Evolutionary conservation across 257 asterid genomes (phyloP).

Genomic region (Nicotiana undulata): DNA sequence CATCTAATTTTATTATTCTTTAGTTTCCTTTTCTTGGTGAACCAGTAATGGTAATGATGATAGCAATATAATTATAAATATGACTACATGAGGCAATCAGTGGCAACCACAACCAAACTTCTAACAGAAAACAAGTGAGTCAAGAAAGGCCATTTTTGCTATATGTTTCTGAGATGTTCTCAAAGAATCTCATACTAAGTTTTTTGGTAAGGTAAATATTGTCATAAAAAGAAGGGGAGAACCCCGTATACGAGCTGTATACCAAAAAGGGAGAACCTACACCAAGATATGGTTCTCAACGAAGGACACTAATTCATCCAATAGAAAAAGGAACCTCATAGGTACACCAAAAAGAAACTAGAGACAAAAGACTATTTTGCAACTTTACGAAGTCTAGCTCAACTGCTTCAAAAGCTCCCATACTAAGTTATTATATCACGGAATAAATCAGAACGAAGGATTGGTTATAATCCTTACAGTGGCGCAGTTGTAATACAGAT

Average conservation of each 20-base stretch:
- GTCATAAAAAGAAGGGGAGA: no score
- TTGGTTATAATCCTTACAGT: slow-evolving; percentile 43
- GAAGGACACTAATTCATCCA: no score
- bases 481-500: slow-evolving; percentile 82
- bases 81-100: not conserved
- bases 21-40: not conserved
- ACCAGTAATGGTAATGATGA: not conserved
- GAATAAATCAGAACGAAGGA: not conserved
- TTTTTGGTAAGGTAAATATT: not conserved
- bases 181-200: not conserved
- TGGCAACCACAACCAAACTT: not conserved
- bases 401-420: not conserved
- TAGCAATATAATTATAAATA: not conserved
- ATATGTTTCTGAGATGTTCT: not conserved
- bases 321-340: no score
- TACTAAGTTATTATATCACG: not conserved
- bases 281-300: no score
- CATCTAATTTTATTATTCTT: not conserved
- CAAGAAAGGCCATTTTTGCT: not conserved
- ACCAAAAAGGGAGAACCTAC: no score
- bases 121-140: not conserved
- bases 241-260: no score
- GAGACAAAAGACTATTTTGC: no score
- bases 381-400: no score
- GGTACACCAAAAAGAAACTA: no score